phyloP scores from a whole-genome alignment of 1,139 yeast genomes.

The Hansenula anomala region DNA sequence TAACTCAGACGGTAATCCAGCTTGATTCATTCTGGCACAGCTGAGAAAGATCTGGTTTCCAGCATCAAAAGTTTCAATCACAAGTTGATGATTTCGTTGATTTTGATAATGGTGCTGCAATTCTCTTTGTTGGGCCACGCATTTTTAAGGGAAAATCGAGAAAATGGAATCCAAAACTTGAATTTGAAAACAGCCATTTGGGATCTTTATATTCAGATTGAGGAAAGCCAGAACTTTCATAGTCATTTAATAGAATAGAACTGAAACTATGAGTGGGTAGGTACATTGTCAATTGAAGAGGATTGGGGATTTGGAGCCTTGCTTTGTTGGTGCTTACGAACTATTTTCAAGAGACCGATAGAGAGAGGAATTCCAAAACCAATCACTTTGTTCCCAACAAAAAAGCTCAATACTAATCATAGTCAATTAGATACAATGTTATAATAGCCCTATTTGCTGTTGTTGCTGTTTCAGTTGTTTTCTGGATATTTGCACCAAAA shows the following conservation, averaged over 20 bases:
- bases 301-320: background rate
- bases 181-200: too few species aligned
- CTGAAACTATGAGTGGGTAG: background rate
- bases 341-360: too few species aligned
- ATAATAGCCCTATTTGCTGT: constrained; percentile 62
- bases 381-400: too few species aligned
- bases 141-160: background rate
- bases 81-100: background rate
- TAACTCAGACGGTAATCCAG: constrained; percentile 36
- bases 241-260: too few species aligned
- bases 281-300: background rate
- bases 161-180: background rate
- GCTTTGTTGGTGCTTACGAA: too few species aligned
- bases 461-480: constrained; percentile 48
- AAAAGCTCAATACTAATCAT: too few species aligned
- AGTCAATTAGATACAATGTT: constrained; percentile 77
- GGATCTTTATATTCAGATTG: too few species aligned
- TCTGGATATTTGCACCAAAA: constrained; percentile 53
- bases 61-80: too few species aligned
- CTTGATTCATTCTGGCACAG: background rate
- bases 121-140: constrained; percentile 1
- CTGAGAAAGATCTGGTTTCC: background rate
- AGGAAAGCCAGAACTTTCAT: too few species aligned
- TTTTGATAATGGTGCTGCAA: too few species aligned
- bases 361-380: too few species aligned